A percentile compares a stretch with the other conserved stretches of the same genome.
Conservation (phyloP, 331 rosid genomes). For the Quercus tomentella region DNA sequence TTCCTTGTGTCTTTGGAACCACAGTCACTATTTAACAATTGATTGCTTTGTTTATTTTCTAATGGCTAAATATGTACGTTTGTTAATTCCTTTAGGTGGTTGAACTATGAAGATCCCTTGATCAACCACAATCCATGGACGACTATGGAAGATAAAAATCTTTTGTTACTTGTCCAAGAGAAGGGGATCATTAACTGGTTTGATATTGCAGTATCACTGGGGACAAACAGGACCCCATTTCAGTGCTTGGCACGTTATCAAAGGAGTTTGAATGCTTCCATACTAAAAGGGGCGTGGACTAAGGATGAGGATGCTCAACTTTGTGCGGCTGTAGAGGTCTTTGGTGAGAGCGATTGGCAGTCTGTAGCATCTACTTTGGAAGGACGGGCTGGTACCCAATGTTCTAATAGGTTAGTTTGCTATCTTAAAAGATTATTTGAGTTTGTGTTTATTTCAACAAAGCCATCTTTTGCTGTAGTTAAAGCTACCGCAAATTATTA, state of each 20-base stretch:
- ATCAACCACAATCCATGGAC: constrained; percentile 69
- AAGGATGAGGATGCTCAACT: constrained; percentile 86
- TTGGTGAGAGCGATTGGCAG: constrained; percentile 80
- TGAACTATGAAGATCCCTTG: constrained; percentile 91
- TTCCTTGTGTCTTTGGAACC: constrained; percentile 2
- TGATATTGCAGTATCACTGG: constrained; percentile 55
- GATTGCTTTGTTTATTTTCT: constrained; percentile 12
- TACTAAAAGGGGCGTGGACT: constrained; percentile 87
- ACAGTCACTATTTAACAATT: constrained; percentile 1
- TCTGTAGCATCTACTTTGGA: constrained; percentile 78
- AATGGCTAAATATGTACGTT: constrained; percentile 11
- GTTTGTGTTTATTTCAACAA: constrained; percentile 1
- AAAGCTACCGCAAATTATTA: not conserved
- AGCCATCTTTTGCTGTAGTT: not conserved
- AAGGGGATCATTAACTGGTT: constrained; percentile 73
- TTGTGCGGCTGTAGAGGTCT: constrained; percentile 53
- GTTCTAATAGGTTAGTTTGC: constrained; percentile 87
- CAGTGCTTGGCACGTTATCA: constrained; percentile 91
- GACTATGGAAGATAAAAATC: constrained; percentile 63
- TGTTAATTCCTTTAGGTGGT: constrained; percentile 61
- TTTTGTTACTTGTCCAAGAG: constrained; percentile 57
- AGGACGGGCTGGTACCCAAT: constrained; percentile 81
- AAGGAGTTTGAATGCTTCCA: constrained; percentile 84
- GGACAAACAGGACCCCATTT: constrained; percentile 86
- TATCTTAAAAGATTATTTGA: not conserved